Evolutionary conservation across 2,329 filamentous ascomycete species (phyloP), one percentile per base, ranked within the genome.

Genomic region (Cytospora paraplurivora): DNA sequence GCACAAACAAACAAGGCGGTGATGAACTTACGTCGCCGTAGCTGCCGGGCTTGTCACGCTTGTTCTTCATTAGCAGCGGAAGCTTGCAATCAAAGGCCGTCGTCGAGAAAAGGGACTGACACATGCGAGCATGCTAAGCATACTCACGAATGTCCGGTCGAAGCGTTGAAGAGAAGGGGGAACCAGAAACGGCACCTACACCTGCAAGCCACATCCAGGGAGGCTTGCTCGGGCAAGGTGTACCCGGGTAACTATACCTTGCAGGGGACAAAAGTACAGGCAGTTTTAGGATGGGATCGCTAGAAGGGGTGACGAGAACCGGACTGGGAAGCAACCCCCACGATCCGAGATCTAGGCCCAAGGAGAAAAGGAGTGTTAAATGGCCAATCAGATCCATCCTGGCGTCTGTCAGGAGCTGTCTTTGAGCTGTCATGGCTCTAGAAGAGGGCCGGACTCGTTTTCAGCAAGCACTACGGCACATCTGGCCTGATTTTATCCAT

Each of bases 341-440:
- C 62, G 33, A 61, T 58, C 34, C 54, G 33, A 32, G 59, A 54
- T 64, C 62, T 61, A 61, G 59, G 37, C 41, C 49, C 37, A 49
- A 51, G 50, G 49, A 51, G 17, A 62, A 55, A 58, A 41, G 51
- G 38, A 38, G 47, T 44, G 32, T 19, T 33, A 2, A 12, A 37
- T 32, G 19, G 21, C 60, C 63, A 66, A 63, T 60, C 44, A 49
- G 7, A 60, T 15, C 44, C 33, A 44, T 34, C 47, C 56, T 63
- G 63, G 63, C 63, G 52, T 53, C 56, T 66, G 60, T 66, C 63
- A 65, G 35, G 35, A 57, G 37, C 37, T 60, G 27, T 41, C 50
- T 19, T 7, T 35, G 19, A 59, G 49, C 56, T 62, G 62, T 62
- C 62, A 58, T 54, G 57, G 56, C 53, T 32, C 62, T 49, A 44